Evolutionary conservation across 805 yeast genomes (phyloP), one percentile per base, ranked within the genome.

Genomic region (Cyberlindnera bimundalis): DNA sequence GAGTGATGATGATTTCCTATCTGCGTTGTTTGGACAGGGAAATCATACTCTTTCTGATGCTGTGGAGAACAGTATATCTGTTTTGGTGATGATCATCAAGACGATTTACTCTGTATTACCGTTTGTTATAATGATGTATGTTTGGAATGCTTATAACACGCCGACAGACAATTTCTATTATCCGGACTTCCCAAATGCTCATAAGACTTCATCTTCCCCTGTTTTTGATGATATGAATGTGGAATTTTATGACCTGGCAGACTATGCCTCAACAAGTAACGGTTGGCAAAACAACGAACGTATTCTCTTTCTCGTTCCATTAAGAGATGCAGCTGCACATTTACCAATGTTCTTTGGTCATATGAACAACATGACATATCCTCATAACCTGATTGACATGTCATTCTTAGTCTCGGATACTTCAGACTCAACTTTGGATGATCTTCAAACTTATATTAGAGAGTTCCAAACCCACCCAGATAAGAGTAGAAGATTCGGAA

Each of bases 391-490:
- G 40, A 81, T 89, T 37, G 97, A 89, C 58, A 71, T 71, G 59
- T 77, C 96, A 16, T 91, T 91, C 57, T 65, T 91, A 56, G 95
- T 91, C 4, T 81, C 93, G 35, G 98, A 91, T 64, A 84, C 96
- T 2, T 78, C 83, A 17, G 98, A 90, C 64, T 80, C 84, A 55
- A 91, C 97, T 13, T 72, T 90, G 78, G 83, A 78, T 24, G 76
- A 74, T 35, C 66, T 90, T 50, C 65, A 76, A 55, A 61, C 65
- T 21, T 75, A 77, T 52, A 65, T 90, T 48, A 66, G 68, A 44
- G 76, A 66, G 19, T 68, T 85, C 29, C 98, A 91, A 65, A 68
- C 67, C 29, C 78, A 81, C 52, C 71, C 77, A 18, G 81, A 86
- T 65, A 63, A 65, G 16, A 43, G 67, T n/a, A 68, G 74, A 68